Base-by-base conservation (phyloP, 2,329 filamentous ascomycete species). In the Zopfia rhizophila region DNA sequence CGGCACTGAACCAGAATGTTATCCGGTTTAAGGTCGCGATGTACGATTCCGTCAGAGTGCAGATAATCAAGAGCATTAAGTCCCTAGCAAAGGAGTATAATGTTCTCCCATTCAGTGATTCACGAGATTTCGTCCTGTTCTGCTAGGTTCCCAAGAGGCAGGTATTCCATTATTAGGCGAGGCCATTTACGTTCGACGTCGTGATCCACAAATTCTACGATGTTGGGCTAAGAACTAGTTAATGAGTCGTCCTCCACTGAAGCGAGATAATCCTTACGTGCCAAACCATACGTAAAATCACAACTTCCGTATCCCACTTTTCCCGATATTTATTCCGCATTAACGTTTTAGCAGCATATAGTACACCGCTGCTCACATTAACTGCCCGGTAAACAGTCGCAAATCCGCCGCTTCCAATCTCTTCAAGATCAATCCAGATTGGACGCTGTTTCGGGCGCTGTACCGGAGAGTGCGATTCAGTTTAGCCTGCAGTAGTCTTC, bases 381-480 rank as follows among this genome's bases (percentile, higher is more conserved):
- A 37, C 21, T 19, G 33, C 33, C 33, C 18, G 33, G 33, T 37
- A 37, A 18, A 37, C 33, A 37, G 14, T 37, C 18, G 12, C 33
- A 22, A 7, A 37, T 22, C 14, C 11, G 33, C 33, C 33, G 7
- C 18, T 37, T 37, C 33, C 33, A 18, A 37, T 37, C 14, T 37
- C 33, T 24, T 37, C 33, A 37, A 18, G 33, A 37, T 37, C 33
- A 37, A 37, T 37, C 33, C 33, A 37, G 33, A 37, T 37, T 24
- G 33, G 33, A 22, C 18, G 33, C 33, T 37, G 33, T 37, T 37
- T 22, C 33, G 33, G 33, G 22, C 33, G 33, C 33, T 37, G 33
- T 37, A 18, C 22, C 21, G 33, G 33, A 37, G 33, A 37, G 33
- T 37, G 33, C 14, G 33, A 37, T 37, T 37, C 33, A 11, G 33